Conservation (phyloP, 192 early-diverging fungal species). For the Spizellomyces punctatus region DNA sequence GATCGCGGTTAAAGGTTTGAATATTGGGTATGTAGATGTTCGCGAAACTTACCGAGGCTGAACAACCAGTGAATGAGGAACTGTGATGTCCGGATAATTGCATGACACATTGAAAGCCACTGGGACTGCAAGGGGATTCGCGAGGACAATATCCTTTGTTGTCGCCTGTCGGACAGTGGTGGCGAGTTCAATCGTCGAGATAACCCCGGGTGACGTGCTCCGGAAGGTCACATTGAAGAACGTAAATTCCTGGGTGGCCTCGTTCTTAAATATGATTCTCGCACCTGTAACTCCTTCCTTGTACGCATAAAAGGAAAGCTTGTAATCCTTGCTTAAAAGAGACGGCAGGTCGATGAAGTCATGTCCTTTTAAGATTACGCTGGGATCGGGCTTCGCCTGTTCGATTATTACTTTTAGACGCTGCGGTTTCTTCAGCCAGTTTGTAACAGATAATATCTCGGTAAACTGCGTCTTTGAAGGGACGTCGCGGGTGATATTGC, state of each 20-base stretch:
- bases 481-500: conserved; percentile 55
- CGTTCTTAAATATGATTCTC: conserved; percentile 63
- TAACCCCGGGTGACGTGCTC: conserved; percentile 55
- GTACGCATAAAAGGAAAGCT: conserved; percentile 61
- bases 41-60: conserved; percentile 50
- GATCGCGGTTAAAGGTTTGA: not conserved
- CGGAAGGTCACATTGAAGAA: conserved; percentile 60
- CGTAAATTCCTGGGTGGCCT: conserved; percentile 58
- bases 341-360: conserved; percentile 63
- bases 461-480: conserved; percentile 59
- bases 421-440: conserved; percentile 62
- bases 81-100: conserved; percentile 49
- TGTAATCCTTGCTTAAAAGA: conserved; percentile 54
- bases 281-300: conserved; percentile 56
- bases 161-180: conserved; percentile 46
- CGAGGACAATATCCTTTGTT: conserved; percentile 45
- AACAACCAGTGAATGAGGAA: conserved; percentile 51
- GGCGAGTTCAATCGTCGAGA: conserved; percentile 47
- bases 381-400: conserved; percentile 56
- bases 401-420: conserved; percentile 55
- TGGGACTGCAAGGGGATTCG: conserved; percentile 52
- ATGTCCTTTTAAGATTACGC: conserved; percentile 57
- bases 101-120: conserved; percentile 50
- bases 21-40: not conserved
- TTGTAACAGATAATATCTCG: conserved; percentile 51